These are phyloP conservation scores for Linum usitatissimum DNA, from an alignment of 345 rosid genomes.

Conservation along the genomic window DNA sequence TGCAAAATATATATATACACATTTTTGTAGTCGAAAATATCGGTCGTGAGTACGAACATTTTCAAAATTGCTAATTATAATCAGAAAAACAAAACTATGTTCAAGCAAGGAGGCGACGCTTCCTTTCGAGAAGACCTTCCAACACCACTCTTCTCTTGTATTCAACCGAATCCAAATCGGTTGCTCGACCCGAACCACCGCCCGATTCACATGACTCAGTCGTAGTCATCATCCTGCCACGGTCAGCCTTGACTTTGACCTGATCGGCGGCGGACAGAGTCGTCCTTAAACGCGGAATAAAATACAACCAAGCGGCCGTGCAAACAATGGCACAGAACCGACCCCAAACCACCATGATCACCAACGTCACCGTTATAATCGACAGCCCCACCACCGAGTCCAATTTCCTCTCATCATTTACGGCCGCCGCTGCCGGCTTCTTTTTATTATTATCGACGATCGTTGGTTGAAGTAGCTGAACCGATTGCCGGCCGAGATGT, in stretches of 20 bases:
- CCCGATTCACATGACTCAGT: background rate
- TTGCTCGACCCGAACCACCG: slow-evolving; percentile 1
- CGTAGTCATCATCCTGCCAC: background rate
- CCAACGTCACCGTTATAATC: slow-evolving; percentile 36
- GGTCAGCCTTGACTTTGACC: background rate
- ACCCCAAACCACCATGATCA: slow-evolving; percentile 48
- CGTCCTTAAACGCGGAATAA: slow-evolving; percentile 31
- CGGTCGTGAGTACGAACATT: background rate
- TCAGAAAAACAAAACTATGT: background rate
- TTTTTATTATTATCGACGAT: too few species aligned
- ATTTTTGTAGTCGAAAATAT: too few species aligned
- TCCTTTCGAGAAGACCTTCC: slow-evolving; percentile 64
- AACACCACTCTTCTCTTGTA: slow-evolving; percentile 52
- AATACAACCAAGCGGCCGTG: slow-evolving; percentile 49
- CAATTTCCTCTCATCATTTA: slow-evolving; percentile 4
- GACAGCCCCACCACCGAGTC: slow-evolving; percentile 49
- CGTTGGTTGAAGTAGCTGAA: background rate
- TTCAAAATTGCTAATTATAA: too few species aligned
- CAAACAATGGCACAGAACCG: slow-evolving; percentile 54
- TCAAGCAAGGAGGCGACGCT: slow-evolving; percentile 16
- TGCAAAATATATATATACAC: too few species aligned
- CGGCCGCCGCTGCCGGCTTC: background rate
- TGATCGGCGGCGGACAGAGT: background rate
- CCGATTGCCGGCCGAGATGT: background rate
- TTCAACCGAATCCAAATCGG: slow-evolving; percentile 36